Percentiles rank a stretch among this genome's conserved stretches.
Conservation (phyloP, 176 grass and related monocot genomes). For the Oryza glaberrima region DNA sequence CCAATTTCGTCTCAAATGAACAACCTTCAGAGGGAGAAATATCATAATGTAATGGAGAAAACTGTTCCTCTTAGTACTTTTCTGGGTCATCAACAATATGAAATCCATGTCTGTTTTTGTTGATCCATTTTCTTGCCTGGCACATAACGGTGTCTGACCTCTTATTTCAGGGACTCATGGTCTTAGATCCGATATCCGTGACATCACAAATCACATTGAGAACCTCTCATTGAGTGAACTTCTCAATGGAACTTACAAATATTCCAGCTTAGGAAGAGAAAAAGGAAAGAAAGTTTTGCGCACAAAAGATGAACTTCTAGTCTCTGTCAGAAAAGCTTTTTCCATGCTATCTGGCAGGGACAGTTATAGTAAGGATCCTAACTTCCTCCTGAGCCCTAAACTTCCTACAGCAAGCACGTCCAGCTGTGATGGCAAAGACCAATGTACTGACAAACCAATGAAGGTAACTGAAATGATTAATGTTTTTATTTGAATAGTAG, state of each 20-base stretch:
- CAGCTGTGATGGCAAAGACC: constrained; percentile 57
- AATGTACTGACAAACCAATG: constrained; percentile 53
- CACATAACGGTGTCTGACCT: constrained; percentile 38
- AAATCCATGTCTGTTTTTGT: neutral
- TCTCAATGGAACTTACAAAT: constrained; percentile 76
- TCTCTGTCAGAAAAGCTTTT: constrained; percentile 71
- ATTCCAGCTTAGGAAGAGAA: constrained; percentile 68
- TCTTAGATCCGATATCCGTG: constrained; percentile 79
- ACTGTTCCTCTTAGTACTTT: constrained; percentile 11
- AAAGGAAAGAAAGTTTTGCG: constrained; percentile 71
- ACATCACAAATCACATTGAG: constrained; percentile 78
- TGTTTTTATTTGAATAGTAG: constrained; percentile 27
- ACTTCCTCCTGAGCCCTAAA: constrained; percentile 53
- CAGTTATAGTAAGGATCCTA: constrained; percentile 54
- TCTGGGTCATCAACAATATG: neutral
- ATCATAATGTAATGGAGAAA: constrained; percentile 14
- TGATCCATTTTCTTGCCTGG: constrained; percentile 19
- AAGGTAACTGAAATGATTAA: constrained; percentile 52
- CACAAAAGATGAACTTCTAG: constrained; percentile 65
- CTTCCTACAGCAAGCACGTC: constrained; percentile 46
- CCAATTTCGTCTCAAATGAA: constrained; percentile 16
- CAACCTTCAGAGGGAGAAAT: constrained; percentile 16
- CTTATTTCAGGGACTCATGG: constrained; percentile 73
- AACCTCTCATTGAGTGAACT: constrained; percentile 74
- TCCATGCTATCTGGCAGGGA: constrained; percentile 70